These are phyloP conservation scores for Wickerhamiella lipophila DNA, from an alignment of 805 yeast species.

Conservation along the genomic window DNA sequence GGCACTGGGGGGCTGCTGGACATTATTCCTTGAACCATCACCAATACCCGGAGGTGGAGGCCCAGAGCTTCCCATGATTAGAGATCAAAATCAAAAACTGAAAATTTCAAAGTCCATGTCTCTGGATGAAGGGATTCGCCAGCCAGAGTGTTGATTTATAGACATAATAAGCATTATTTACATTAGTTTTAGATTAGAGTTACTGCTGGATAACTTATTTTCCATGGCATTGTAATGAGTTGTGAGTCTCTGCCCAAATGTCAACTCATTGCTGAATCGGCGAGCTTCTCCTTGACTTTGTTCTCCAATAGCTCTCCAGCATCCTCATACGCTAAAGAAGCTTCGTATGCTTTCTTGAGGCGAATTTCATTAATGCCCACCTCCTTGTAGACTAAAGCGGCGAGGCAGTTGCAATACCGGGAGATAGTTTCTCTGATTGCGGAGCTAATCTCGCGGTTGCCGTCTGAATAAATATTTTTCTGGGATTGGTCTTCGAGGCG, in stretches of 20 bases:
- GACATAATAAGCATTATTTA: too few relatives aligned
- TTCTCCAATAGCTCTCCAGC: slow-evolving; percentile 61
- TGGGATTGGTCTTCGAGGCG: slow-evolving; percentile 78
- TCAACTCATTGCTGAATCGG: slow-evolving; percentile 47
- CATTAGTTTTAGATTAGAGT: too few relatives aligned
- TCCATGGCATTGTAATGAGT: too few relatives aligned
- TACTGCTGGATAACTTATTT: too few relatives aligned
- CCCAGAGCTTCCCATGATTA: not conserved
- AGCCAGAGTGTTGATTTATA: too few relatives aligned
- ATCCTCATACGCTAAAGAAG: slow-evolving; percentile 62
- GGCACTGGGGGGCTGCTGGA: not conserved
- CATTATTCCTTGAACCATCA: not conserved
- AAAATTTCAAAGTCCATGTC: too few relatives aligned
- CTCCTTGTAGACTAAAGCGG: slow-evolving; percentile 70
- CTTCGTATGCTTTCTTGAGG: slow-evolving; percentile 72
- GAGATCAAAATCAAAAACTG: too few relatives aligned
- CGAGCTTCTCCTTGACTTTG: slow-evolving; percentile 59
- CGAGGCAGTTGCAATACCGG: slow-evolving; percentile 72
- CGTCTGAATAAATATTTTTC: slow-evolving; percentile 85
- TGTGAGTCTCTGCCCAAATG: not conserved
- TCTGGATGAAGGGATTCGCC: too few relatives aligned
- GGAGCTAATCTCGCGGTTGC: slow-evolving; percentile 57
- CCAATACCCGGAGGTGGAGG: not conserved
- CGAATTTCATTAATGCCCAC: slow-evolving; percentile 78
- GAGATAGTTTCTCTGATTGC: slow-evolving; percentile 60